phyloP scores from a whole-genome alignment of 306 rosid species.

The Dicorynia guianensis region DNA sequence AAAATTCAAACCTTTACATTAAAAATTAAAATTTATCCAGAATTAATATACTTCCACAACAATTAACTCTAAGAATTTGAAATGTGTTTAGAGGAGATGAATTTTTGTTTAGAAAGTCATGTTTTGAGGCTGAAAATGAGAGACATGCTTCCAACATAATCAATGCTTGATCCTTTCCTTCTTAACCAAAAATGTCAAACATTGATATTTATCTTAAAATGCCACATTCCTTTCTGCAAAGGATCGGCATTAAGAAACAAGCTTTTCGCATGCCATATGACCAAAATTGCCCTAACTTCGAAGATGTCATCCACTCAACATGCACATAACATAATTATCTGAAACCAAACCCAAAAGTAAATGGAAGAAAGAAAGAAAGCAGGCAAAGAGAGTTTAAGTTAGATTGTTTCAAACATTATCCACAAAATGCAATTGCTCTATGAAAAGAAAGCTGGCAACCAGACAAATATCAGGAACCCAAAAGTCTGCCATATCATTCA shows the following conservation, averaged over 20 bases:
- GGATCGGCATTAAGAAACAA: conserved; percentile 13
- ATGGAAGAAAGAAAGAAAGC: neutral
- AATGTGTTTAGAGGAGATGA: too few species aligned
- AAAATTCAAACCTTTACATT: too few species aligned
- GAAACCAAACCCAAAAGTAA: neutral
- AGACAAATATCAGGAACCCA: neutral
- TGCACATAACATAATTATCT: conserved; percentile 30
- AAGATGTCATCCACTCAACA: conserved; percentile 30
- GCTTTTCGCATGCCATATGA: conserved; percentile 1
- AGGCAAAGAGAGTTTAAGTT: neutral
- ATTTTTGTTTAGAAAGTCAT: too few species aligned
- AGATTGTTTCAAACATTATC: neutral
- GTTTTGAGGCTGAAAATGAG: neutral
- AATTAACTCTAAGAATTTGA: too few species aligned
- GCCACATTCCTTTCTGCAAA: conserved; percentile 23
- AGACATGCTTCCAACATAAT: neutral
- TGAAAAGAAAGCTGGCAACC: conserved; percentile 26
- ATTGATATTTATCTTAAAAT: conserved; percentile 32
- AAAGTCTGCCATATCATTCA: neutral
- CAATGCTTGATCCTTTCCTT: neutral
- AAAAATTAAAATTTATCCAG: too few species aligned
- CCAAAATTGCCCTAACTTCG: conserved; percentile 29
- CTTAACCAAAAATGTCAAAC: neutral
- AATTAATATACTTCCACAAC: too few species aligned
- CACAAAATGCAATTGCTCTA: conserved; percentile 3